These are phyloP conservation scores for Paramecium sonneborni DNA, from an alignment of 73 alveolate species.

Conservation along the genomic window DNA sequence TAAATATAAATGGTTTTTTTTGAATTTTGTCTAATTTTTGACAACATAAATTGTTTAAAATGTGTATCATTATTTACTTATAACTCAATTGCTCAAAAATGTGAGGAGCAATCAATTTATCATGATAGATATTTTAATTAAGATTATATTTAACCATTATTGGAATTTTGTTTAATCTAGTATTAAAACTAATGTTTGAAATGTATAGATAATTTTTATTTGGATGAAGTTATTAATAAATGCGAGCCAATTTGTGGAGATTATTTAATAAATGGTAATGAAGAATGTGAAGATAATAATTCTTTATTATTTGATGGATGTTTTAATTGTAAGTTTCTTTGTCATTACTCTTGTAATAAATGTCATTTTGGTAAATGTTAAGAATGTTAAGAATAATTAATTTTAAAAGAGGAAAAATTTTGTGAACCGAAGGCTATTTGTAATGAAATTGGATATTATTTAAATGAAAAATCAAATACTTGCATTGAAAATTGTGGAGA, in stretches of 20 bases:
- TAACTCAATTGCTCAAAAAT: background rate
- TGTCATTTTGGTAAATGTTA: background rate
- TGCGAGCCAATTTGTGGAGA: constrained; percentile 2
- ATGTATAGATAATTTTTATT: no score
- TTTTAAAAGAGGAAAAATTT: background rate
- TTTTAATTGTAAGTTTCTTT: background rate
- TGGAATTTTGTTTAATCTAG: no score
- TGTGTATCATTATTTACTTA: background rate
- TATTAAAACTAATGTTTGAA: no score
- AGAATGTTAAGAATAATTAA: background rate
- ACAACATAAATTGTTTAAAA: background rate
- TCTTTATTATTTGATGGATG: background rate
- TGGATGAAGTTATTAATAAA: no score
- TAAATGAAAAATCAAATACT: no score
- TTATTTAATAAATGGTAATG: background rate
- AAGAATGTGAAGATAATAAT: background rate
- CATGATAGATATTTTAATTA: no score
- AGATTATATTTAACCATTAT: no score
- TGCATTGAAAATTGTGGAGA: background rate
- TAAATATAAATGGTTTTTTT: background rate
- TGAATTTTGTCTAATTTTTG: background rate
- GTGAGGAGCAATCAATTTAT: no score
- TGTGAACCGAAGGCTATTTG: background rate
- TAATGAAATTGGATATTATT: background rate
- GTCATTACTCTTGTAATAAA: background rate